Base-by-base conservation (phyloP, 2,329 filamentous ascomycete species). In the Nakataea oryzae region DNA sequence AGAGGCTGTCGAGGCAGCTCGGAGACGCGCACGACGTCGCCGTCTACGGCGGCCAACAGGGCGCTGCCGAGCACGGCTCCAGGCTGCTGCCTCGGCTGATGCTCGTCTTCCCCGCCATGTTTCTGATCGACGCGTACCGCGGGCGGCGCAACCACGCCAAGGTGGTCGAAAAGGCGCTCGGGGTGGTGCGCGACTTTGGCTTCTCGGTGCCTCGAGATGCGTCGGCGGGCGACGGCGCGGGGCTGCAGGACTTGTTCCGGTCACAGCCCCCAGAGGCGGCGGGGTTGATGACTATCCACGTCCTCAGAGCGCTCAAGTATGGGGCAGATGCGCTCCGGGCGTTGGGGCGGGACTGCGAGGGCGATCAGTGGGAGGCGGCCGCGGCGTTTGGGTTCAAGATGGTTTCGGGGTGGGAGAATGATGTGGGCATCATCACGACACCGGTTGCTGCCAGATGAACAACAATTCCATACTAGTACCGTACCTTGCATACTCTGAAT, bases 61-160 rank as follows among this genome's bases (percentile, higher is more conserved):
- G 9, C 17, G 24, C 9, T 2, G 59, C 24, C 12, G 54, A 61
- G 24, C 54, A 26, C 14, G 4, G 17, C 12, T 27, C 14, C 8
- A 21, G 12, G 12, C 17, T 60, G 21, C 32, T 74, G 27, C 73
- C 74, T 8, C 66, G 71, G 41, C 64, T 75, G 62, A 70, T 69
- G 62, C 68, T 76, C 32, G 69, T 75, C 2, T 74, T 71, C 64
- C 71, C 73, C 27, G 69, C 65, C 54, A 72, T 75, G 68, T 75
- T 73, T 73, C 68, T 75, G 1, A 62, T 73, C 9, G 69, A 70
- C 58, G 73, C 71, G 41, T 70, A 72, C 62, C 65, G 68, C 21
- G 68, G 70, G 24, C 67, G 70, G 13, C 71, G 69, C 64, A 71
- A 73, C 62, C 70, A 73, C 62, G 64, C 61, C 24, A 74, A 73